Conservation (phyloP, 1,284 basidiomycete genomes). For the Marasmius oreades region DNA sequence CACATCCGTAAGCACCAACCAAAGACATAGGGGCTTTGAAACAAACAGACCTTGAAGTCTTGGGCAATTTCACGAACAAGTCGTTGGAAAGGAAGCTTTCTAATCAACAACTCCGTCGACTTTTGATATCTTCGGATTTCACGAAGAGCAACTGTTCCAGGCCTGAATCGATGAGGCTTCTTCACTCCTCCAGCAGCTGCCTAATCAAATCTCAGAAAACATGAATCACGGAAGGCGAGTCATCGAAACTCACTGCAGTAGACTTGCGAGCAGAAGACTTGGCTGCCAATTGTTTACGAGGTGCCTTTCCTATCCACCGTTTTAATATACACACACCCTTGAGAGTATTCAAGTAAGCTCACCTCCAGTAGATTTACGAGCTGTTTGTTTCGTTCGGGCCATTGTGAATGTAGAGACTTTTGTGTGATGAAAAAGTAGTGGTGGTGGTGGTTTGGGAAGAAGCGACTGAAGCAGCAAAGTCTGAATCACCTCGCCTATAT, state of each 20-base stretch:
- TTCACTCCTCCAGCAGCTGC: conserved; percentile 79
- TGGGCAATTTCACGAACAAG: conserved; percentile 69
- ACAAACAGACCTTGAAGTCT: conserved; percentile 56
- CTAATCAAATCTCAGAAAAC: conserved; percentile 19
- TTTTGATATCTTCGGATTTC: conserved; percentile 81
- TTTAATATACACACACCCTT: no score
- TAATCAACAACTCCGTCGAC: conserved; percentile 70
- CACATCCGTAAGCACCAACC: background rate
- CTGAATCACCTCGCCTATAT: conserved; percentile 26
- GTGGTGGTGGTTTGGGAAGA: conserved; percentile 18
- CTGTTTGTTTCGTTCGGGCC: conserved; percentile 46
- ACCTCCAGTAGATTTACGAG: conserved; percentile 63
- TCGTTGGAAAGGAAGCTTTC: conserved; percentile 69
- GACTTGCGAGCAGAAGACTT: conserved; percentile 40
- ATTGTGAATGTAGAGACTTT: conserved; percentile 18
- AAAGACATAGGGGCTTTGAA: conserved; percentile 4
- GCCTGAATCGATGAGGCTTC: conserved; percentile 61
- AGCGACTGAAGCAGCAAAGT: conserved; percentile 9
- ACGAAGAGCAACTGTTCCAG: conserved; percentile 70
- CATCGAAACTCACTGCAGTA: conserved; percentile 1
- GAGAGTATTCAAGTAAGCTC: no score
- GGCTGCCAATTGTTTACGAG: conserved; percentile 63
- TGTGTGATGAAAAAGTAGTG: conserved; percentile 10
- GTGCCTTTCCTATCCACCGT: no score
- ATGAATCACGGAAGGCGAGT: background rate